phyloP scores from a whole-genome alignment of 2,329 filamentous ascomycete species.

The Aspergillus fischeri region DNA sequence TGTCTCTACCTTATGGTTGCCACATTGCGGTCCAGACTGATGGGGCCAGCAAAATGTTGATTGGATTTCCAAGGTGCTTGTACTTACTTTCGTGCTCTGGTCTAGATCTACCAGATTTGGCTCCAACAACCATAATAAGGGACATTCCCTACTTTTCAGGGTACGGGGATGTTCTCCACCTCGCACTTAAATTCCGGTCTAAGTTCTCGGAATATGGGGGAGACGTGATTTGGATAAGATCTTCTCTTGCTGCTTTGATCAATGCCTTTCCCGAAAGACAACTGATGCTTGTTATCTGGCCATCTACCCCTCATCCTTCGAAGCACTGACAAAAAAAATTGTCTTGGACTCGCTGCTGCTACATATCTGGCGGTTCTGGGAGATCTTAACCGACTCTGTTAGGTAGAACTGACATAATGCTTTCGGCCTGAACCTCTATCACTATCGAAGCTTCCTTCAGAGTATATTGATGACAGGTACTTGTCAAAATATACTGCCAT shows the following conservation, averaged over 20 bases:
- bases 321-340: neutral
- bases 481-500: neutral
- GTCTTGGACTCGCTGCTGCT: neutral
- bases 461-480: neutral
- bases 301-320: neutral
- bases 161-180: conserved; percentile 1
- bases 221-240: neutral
- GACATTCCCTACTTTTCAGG: neutral
- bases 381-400: neutral
- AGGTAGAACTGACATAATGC: conserved; percentile 10
- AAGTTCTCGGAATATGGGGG: neutral
- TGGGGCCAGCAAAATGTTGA: neutral
- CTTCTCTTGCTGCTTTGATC: neutral
- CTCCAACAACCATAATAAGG: neutral
- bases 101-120: neutral
- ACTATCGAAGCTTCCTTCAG: neutral
- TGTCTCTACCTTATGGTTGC: neutral
- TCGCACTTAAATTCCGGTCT: conserved; percentile 8
- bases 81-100: neutral
- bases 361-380: neutral
- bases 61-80: neutral
- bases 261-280: neutral
- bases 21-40: neutral
- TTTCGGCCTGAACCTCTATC: neutral
- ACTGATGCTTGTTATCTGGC: neutral